These are phyloP conservation scores for Megacollybia platyphylla DNA, from an alignment of 1,284 basidiomycete genomes.

Conservation along the genomic window DNA sequence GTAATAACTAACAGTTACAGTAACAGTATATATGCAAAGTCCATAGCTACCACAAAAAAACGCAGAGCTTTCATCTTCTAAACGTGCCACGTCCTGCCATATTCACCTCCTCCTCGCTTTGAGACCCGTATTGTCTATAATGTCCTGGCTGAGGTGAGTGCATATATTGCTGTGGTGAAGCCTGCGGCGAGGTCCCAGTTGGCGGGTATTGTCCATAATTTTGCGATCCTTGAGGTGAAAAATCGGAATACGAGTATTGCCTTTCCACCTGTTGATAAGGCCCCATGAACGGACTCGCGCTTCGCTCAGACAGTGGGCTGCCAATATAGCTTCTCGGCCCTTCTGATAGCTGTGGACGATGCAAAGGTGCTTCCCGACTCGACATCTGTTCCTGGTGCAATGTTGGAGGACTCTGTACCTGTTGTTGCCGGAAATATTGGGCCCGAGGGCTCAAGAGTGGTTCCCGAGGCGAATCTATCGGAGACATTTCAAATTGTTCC, in stretches of 20 bases:
- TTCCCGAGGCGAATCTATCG: slow-evolving; percentile 39
- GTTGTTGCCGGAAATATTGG: slow-evolving; percentile 16
- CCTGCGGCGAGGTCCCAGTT: slow-evolving; percentile 4
- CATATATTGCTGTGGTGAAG: slow-evolving; percentile 7
- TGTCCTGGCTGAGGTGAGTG: slow-evolving; percentile 11
- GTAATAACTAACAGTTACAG: too few species aligned
- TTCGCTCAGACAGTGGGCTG: slow-evolving; percentile 3
- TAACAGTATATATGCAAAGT: too few species aligned
- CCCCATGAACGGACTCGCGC: slow-evolving; percentile 1
- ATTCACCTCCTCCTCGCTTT: slow-evolving; percentile 12
- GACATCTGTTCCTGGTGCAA: slow-evolving; percentile 17
- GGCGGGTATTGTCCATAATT: background rate
- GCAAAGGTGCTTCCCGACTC: slow-evolving; percentile 33
- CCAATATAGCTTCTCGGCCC: background rate
- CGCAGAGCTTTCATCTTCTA: slow-evolving; percentile 14
- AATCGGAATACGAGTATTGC: slow-evolving; percentile 2
- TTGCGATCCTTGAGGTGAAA: slow-evolving; percentile 1
- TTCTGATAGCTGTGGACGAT: slow-evolving; percentile 24
- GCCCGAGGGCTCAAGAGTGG: slow-evolving; percentile 32
- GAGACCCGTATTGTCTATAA: slow-evolving; percentile 14
- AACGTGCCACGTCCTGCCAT: slow-evolving; percentile 29
- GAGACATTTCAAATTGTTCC: slow-evolving; percentile 43
- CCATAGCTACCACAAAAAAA: too few species aligned
- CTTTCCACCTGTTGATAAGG: slow-evolving; percentile 1
- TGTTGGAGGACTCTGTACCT: slow-evolving; percentile 20